Evolutionary conservation across 176 grass and related monocot species (phyloP).

Genomic region (Poa annua): DNA sequence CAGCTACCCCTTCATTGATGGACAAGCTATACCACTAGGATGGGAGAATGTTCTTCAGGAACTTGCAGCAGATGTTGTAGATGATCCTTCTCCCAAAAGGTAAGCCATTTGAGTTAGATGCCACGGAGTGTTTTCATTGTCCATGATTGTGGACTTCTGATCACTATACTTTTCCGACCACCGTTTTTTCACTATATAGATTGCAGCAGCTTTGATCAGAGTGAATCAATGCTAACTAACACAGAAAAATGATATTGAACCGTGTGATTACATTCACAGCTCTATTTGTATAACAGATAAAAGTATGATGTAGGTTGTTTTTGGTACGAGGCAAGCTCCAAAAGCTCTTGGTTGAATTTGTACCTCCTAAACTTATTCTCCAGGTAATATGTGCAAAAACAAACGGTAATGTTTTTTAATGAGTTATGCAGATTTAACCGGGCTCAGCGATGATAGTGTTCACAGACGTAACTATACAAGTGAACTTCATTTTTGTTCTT

Average conservation of each 20-base stretch:
- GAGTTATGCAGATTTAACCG: conserved; percentile 14
- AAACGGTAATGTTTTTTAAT: background rate
- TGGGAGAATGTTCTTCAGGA: conserved; percentile 66
- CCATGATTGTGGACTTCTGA: background rate
- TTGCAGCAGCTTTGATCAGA: background rate
- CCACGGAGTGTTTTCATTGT: background rate
- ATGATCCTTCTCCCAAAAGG: conserved; percentile 65
- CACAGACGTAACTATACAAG: background rate
- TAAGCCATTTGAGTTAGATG: conserved; percentile 2
- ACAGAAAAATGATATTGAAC: conserved; percentile 21
- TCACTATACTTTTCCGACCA: background rate
- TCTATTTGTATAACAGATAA: conserved; percentile 28
- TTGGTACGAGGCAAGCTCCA: conserved; percentile 67
- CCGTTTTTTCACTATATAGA: background rate
- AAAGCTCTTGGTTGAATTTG: conserved; percentile 73
- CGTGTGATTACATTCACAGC: conserved; percentile 7
- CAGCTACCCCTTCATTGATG: conserved; percentile 69
- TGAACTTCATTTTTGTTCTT: conserved; percentile 28
- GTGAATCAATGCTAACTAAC: background rate
- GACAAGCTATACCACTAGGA: conserved; percentile 63
- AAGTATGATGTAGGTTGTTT: conserved; percentile 53
- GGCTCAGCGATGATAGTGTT: conserved; percentile 12
- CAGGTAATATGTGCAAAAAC: conserved; percentile 51
- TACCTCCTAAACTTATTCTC: conserved; percentile 70
- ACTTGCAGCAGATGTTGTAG: conserved; percentile 68